A percentile compares a stretch with the other conserved stretches of the same genome.
Conservation (phyloP, 2,329 filamentous ascomycete species). For the Colletotrichum acutatum region DNA sequence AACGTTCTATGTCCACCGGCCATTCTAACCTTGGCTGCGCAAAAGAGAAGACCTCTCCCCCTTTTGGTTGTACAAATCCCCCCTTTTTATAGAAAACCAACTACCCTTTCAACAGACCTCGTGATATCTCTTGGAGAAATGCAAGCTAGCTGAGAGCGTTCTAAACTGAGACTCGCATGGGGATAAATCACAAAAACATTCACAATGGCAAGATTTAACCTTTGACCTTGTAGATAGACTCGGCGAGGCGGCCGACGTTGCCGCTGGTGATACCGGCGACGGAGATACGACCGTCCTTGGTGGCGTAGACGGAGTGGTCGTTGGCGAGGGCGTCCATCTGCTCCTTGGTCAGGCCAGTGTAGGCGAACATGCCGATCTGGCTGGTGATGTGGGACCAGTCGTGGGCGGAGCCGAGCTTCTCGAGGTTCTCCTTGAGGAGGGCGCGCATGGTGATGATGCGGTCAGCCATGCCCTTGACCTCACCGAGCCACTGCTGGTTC, state of each 20-base stretch:
- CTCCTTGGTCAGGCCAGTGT: slow-evolving; percentile 90
- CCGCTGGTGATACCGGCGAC: slow-evolving; percentile 85
- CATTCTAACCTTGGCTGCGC: background rate
- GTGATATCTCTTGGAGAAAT: slow-evolving; percentile 10
- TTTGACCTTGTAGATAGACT: slow-evolving; percentile 87
- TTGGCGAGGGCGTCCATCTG: slow-evolving; percentile 93
- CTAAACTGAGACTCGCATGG: background rate
- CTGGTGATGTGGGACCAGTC: slow-evolving; percentile 99
- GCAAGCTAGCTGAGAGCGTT: slow-evolving; percentile 4
- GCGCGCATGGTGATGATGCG: slow-evolving; percentile 99
- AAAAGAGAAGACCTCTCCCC: slow-evolving; percentile 23
- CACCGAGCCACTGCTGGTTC: slow-evolving; percentile 93
- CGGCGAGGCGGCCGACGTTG: slow-evolving; percentile 83
- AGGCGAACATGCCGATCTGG: slow-evolving; percentile 99
- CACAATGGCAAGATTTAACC: slow-evolving; percentile 55
- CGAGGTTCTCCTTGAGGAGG: slow-evolving; percentile 92
- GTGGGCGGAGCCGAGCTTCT: slow-evolving; percentile 94
- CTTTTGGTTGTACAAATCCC: slow-evolving; percentile 22
- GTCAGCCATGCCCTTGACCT: slow-evolving; percentile 99
- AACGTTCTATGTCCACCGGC: slow-evolving; percentile 28
- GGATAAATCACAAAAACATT: background rate
- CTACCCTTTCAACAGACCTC: slow-evolving; percentile 11
- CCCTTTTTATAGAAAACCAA: slow-evolving; percentile 9
- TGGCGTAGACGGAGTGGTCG: slow-evolving; percentile 98
- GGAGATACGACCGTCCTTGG: slow-evolving; percentile 89